Evolutionary conservation across 352 stramenopile species (phyloP), one percentile per base, ranked within the genome.

Genomic region (Globisporangium spinosum): DNA sequence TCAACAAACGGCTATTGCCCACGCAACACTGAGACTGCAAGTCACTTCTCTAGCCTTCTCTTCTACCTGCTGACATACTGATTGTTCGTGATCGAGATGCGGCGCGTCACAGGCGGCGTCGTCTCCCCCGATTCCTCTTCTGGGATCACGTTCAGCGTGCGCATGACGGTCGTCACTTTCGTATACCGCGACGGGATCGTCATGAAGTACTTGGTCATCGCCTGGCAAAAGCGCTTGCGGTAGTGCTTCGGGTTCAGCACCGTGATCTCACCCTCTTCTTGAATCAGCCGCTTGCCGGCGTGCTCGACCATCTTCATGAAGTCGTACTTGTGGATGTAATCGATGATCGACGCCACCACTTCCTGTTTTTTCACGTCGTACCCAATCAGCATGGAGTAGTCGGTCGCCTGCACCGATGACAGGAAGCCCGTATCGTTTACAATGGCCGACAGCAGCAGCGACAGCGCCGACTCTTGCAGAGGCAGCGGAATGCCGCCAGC

Each of bases 241-340:
- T 96, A 96, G 71, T 96, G 87, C 58, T 90, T 91, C 23, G 89
- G 89, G 56, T 95, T 94, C 22, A 95, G 68, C 38, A 96, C 86
- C 0, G 89, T 96, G 68, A 96, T 96, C 64, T 96, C 89, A 34
- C 86, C 85, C 78, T 96, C 89, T 47, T 95, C 89, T 69, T 96
- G 89, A 34, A 95, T 94, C 40, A 96, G 43, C n/a, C 87, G 80
- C 67, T 96, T 96, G 12, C 89, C 85, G 3, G 87, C 85, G 69
- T 96, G 87, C 68, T 96, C 89, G 45, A 96, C 89, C 80, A 94
- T 94, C 69, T 96, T 96, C 80, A 95, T 85, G 55, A 96, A 93
- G 54, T 95, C 89, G 60, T 96, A 96, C 70, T 96, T 95, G 75
- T 94, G 86, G 60, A 96, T 94, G 60, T 96, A 96, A 63, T 96